phyloP scores from a whole-genome alignment of 345 rosid species.

The Diplotaxis tenuifolia region DNA sequence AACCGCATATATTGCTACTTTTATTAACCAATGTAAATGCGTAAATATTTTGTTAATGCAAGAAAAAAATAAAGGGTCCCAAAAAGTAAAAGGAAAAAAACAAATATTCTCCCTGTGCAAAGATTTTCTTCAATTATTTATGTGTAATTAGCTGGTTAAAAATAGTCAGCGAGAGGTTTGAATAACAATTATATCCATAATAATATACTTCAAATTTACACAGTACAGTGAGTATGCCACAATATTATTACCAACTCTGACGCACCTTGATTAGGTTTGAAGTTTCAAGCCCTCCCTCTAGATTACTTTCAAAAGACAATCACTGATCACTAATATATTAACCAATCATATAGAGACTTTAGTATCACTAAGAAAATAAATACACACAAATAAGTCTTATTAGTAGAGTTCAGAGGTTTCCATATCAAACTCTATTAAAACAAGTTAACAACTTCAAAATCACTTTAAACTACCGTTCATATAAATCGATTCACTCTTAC shows the following conservation, averaged over 20 bases:
- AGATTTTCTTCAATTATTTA: not conserved
- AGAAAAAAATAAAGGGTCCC: too few relatives aligned
- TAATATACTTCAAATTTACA: not conserved
- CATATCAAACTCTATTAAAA: not conserved
- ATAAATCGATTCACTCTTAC: not conserved
- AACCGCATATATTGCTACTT: not conserved
- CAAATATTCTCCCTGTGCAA: not conserved
- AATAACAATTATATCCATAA: not conserved
- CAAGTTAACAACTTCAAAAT: not conserved
- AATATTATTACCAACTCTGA: not conserved
- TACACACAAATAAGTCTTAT: not conserved
- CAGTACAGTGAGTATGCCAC: not conserved
- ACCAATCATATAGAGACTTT: not conserved
- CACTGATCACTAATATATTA: not conserved
- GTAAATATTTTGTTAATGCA: not conserved
- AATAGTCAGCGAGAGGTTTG: slow-evolving; percentile 22
- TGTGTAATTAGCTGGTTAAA: not conserved
- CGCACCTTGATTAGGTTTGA: slow-evolving; percentile 31
- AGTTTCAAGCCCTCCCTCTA: slow-evolving; percentile 4
- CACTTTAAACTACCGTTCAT: not conserved
- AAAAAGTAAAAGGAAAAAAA: too few relatives aligned
- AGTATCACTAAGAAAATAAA: not conserved
- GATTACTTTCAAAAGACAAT: slow-evolving; percentile 7
- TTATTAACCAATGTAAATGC: not conserved
- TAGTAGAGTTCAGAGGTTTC: not conserved